phyloP scores from a whole-genome alignment of 2,329 filamentous ascomycete species.

The Metarhizium humberi region DNA sequence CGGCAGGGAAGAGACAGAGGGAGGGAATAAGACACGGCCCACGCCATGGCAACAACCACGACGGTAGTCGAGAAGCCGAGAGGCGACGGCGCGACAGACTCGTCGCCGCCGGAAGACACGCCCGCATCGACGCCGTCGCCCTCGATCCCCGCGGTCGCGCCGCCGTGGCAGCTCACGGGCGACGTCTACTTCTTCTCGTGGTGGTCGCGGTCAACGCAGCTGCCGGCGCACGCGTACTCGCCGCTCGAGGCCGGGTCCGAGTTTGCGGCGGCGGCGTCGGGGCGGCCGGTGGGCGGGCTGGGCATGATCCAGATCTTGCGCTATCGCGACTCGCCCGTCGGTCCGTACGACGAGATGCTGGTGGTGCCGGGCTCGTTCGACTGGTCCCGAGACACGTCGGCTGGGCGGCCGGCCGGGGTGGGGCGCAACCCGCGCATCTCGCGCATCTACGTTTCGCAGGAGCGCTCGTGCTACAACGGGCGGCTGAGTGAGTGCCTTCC shows the following conservation, averaged over 20 bases:
- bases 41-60: not conserved
- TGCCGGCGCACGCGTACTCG: conserved; percentile 31
- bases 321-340: conserved; percentile 40
- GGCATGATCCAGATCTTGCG: conserved; percentile 41
- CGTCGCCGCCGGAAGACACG: too few species aligned
- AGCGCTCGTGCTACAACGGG: conserved; percentile 43
- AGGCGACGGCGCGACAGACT: too few species aligned
- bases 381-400: conserved; percentile 27
- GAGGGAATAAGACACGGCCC: too few species aligned
- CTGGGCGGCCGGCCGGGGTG: conserved; percentile 21
- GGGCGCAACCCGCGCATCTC: conserved; percentile 26
- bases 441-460: conserved; percentile 46
- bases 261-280: conserved; percentile 22
- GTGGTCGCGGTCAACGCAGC: conserved; percentile 23
- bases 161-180: conserved; percentile 36
- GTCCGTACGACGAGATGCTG: conserved; percentile 44
- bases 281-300: conserved; percentile 33
- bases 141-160: conserved; percentile 5
- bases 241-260: conserved; percentile 34
- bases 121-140: not conserved
- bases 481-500: conserved; percentile 30
- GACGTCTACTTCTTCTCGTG: conserved; percentile 35
- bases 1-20: too few species aligned
- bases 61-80: not conserved
- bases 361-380: conserved; percentile 37